Evolutionary conservation across 148 eudicot genomes (phyloP).

Genomic region (Cornus florida): DNA sequence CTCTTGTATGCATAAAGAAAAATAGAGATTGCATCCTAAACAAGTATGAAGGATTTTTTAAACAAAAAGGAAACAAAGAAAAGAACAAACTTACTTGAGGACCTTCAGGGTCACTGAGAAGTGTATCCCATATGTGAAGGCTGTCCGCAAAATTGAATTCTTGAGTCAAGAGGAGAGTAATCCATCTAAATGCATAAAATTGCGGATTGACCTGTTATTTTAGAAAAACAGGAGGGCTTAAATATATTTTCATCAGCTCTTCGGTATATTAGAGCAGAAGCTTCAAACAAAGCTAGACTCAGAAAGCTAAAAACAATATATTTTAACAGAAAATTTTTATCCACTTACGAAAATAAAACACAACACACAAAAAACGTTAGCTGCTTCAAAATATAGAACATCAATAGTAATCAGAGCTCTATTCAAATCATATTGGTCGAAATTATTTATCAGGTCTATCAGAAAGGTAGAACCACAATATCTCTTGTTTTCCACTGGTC

Average conservation of each 20-base stretch:
- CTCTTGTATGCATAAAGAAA: background rate
- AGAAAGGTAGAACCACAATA: background rate
- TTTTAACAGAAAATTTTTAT: background rate
- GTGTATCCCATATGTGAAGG: slow-evolving; percentile 93
- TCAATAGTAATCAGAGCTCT: background rate
- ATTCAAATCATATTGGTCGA: background rate
- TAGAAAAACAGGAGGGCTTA: slow-evolving; percentile 6
- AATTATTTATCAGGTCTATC: background rate
- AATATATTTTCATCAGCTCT: background rate
- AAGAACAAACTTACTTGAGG: slow-evolving; percentile 71
- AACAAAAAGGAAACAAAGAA: background rate
- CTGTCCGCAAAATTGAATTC: slow-evolving; percentile 87
- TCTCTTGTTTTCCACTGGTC: too few relatives aligned
- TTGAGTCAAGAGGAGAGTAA: slow-evolving; percentile 97
- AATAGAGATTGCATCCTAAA: background rate
- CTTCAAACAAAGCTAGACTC: background rate
- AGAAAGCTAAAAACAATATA: background rate
- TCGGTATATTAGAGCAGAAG: background rate
- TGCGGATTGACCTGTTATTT: slow-evolving; percentile 92
- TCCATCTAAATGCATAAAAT: slow-evolving; percentile 98
- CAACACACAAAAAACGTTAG: background rate
- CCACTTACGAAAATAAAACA: background rate
- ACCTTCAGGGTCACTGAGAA: slow-evolving; percentile 96
- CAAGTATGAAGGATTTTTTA: background rate
- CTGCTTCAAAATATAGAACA: background rate